Evolutionary conservation across 2,329 filamentous ascomycete genomes (phyloP).

Genomic region (Fusarium solani-melongenae): DNA sequence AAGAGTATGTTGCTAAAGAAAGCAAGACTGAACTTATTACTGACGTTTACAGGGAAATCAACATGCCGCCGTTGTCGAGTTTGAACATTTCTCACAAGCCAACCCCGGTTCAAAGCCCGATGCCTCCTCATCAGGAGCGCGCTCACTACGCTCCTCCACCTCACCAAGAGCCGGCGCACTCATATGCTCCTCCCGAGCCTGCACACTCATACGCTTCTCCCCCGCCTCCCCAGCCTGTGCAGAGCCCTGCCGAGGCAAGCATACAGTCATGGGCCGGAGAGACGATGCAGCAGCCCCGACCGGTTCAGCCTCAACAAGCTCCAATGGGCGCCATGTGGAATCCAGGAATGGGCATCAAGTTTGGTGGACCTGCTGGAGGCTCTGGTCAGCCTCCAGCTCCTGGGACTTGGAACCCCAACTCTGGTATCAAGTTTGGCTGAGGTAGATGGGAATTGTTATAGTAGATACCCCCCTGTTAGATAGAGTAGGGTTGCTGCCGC

Average conservation of each 20-base stretch:
- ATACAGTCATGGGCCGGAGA: conserved; percentile 70
- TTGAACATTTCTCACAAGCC: conserved; percentile 52
- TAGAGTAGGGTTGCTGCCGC: neutral
- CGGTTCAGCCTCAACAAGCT: conserved; percentile 56
- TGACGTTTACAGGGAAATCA: conserved; percentile 56
- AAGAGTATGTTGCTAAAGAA: conserved; percentile 66
- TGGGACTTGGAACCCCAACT: conserved; percentile 69
- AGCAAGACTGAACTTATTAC: too few species aligned
- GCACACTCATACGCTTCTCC: conserved; percentile 13
- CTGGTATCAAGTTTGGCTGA: conserved; percentile 67
- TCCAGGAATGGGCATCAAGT: conserved; percentile 83
- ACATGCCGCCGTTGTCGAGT: conserved; percentile 62
- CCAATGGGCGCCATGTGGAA: conserved; percentile 67
- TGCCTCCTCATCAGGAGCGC: conserved; percentile 23
- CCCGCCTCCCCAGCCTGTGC: conserved; percentile 37
- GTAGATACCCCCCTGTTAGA: conserved; percentile 7
- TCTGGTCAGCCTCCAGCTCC: conserved; percentile 42
- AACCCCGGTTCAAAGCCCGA: conserved; percentile 33
- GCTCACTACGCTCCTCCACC: conserved; percentile 13
- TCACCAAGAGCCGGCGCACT: neutral
- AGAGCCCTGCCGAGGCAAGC: conserved; percentile 57
- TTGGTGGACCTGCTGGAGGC: conserved; percentile 61
- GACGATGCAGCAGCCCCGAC: conserved; percentile 66
- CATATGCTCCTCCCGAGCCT: conserved; percentile 6
- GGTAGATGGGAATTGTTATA: neutral